phyloP scores from a whole-genome alignment of 768 basidiomycete genomes.

The Chalciporus chontae region DNA sequence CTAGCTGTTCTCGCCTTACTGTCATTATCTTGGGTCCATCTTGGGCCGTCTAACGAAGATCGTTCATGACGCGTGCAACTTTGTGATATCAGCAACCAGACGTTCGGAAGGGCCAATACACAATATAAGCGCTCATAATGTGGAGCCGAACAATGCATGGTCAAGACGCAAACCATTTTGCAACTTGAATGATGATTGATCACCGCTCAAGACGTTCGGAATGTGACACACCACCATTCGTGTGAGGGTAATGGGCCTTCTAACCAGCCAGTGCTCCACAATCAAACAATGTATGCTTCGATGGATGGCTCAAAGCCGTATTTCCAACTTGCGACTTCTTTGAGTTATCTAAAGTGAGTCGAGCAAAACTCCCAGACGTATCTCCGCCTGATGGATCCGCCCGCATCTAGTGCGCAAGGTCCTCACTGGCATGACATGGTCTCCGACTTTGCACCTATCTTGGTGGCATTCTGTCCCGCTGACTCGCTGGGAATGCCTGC shows the following conservation, averaged over 20 bases:
- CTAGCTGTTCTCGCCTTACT: not conserved
- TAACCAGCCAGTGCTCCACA: not conserved
- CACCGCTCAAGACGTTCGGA: not conserved
- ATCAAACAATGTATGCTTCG: not conserved
- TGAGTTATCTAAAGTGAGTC: not conserved
- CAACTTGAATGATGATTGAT: too few species aligned
- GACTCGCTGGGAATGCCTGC: not conserved
- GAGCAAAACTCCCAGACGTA: not conserved
- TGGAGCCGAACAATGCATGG: not conserved
- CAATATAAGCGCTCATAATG: not conserved
- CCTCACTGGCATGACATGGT: not conserved
- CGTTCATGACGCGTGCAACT: too few species aligned
- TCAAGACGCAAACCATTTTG: not conserved
- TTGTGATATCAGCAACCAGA: too few species aligned
- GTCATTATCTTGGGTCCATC: not conserved
- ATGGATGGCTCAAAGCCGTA: not conserved
- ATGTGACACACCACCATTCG: too few species aligned
- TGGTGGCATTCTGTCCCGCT: too few species aligned
- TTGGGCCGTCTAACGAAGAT: too few species aligned
- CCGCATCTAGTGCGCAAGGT: not conserved
- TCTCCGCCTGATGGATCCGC: not conserved
- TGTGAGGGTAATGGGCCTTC: not conserved
- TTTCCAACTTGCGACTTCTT: not conserved
- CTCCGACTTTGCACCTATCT: not conserved
- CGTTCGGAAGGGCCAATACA: too few species aligned